Conservation (phyloP, 176 grass and related monocot species). For the Thalia dealbata region DNA sequence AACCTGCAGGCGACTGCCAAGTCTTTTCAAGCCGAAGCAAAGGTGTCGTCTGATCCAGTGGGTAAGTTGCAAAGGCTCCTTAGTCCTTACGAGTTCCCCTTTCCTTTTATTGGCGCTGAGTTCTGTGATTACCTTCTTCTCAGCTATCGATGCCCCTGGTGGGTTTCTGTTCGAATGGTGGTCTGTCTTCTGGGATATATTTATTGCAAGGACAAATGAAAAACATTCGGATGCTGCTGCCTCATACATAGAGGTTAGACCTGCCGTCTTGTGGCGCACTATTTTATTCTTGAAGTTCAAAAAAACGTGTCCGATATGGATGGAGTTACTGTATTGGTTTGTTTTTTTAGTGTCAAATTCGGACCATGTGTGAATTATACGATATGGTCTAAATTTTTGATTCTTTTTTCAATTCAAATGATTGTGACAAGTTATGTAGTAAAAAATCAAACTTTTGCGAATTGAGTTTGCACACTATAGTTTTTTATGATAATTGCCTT, state of each 20-base stretch:
- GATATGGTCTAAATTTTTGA: neutral
- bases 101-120: neutral
- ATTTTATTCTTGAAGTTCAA: neutral
- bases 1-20: slow-evolving; percentile 96
- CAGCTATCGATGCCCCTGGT: slow-evolving; percentile 98
- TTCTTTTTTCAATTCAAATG: neutral
- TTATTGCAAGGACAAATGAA: slow-evolving; percentile 98
- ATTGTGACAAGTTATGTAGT: neutral
- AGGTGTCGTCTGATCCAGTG: slow-evolving; percentile 98
- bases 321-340: neutral
- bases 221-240: slow-evolving; percentile 96
- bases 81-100: neutral
- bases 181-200: slow-evolving; percentile 99
- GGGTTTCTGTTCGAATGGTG: slow-evolving; percentile 99
- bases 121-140: slow-evolving; percentile 12
- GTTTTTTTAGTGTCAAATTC: neutral
- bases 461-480: neutral
- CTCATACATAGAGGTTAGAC: slow-evolving; percentile 79
- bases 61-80: slow-evolving; percentile 40
- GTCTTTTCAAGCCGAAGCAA: slow-evolving; percentile 99
- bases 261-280: neutral
- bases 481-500: neutral
- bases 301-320: neutral
- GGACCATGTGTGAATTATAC: neutral
- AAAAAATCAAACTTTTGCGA: neutral